Evolutionary conservation across 1,139 yeast species (phyloP).

Genomic region (Arxiozyma slooffiae): DNA sequence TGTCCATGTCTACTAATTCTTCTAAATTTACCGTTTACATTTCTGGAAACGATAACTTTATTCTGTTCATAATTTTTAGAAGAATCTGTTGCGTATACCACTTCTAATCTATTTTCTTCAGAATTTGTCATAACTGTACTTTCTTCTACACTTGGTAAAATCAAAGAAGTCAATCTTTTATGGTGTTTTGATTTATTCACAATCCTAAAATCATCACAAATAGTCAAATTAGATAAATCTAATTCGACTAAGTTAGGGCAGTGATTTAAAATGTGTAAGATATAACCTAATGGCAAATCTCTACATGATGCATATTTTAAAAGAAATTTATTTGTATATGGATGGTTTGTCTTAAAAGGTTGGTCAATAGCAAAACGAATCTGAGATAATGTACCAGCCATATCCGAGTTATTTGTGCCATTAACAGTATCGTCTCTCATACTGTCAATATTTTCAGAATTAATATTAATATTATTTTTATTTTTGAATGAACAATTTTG

Average conservation of each 20-base stretch:
- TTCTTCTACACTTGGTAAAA: constrained; percentile 17
- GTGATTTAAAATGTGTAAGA: constrained; percentile 47
- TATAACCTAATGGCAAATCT: constrained; percentile 61
- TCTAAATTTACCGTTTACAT: background rate
- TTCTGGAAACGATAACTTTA: constrained; percentile 4
- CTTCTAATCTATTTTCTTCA: constrained; percentile 14
- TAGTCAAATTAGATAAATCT: constrained; percentile 45
- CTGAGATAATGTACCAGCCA: background rate
- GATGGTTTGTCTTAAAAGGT: constrained; percentile 36
- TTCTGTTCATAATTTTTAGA: constrained; percentile 21
- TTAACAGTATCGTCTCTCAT: background rate
- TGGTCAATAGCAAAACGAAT: constrained; percentile 5
- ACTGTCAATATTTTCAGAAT: background rate
- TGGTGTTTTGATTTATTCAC: constrained; percentile 10
- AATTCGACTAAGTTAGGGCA: constrained; percentile 48
- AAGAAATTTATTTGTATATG: constrained; percentile 48
- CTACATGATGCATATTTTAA: constrained; percentile 47
- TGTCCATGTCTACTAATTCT: background rate
- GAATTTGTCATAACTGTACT: constrained; percentile 4
- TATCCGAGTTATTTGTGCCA: background rate
- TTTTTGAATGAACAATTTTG: background rate
- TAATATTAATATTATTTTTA: background rate
- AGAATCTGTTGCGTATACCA: constrained; percentile 25
- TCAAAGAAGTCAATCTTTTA: constrained; percentile 14
- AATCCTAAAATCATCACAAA: constrained; percentile 53